These are phyloP conservation scores for Jackrogersella multiformis DNA, from an alignment of 495 filamentous ascomycete genomes.

Conservation along the genomic window DNA sequence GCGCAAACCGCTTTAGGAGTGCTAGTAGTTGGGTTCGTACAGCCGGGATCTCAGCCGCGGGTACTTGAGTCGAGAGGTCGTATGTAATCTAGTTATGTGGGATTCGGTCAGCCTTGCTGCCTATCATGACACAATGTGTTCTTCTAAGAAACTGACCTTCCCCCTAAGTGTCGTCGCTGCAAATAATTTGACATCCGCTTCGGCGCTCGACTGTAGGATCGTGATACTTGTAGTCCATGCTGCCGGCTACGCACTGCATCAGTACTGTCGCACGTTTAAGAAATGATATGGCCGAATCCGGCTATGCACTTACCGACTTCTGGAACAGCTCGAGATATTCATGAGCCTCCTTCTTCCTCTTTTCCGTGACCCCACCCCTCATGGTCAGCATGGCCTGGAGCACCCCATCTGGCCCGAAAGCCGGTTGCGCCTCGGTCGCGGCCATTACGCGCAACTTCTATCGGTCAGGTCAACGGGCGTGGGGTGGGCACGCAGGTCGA, in stretches of 20 bases:
- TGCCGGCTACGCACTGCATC: slow-evolving; percentile 62
- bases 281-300: not conserved
- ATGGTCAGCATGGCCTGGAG: slow-evolving; percentile 89
- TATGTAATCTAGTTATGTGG: slow-evolving; percentile 55
- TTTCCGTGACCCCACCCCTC: slow-evolving; percentile 80
- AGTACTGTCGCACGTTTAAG: slow-evolving; percentile 23
- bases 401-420: slow-evolving; percentile 77
- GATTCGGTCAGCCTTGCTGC: slow-evolving; percentile 35
- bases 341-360: slow-evolving; percentile 90
- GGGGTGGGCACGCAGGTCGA: slow-evolving; percentile 46
- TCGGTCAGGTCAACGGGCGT: slow-evolving; percentile 37
- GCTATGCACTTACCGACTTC: slow-evolving; percentile 81
- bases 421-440: slow-evolving; percentile 70
- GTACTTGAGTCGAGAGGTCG: slow-evolving; percentile 72
- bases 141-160: slow-evolving; percentile 70
- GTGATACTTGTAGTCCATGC: slow-evolving; percentile 90
- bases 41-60: slow-evolving; percentile 72
- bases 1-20: slow-evolving; percentile 78
- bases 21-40: slow-evolving; percentile 84
- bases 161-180: slow-evolving; percentile 96
- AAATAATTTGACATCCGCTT: slow-evolving; percentile 89
- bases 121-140: not conserved
- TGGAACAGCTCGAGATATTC: slow-evolving; percentile 94
- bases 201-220: slow-evolving; percentile 79
- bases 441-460: slow-evolving; percentile 65